phyloP scores from a whole-genome alignment of 768 basidiomycete species.

The Hygrophorus pudorinus region DNA sequence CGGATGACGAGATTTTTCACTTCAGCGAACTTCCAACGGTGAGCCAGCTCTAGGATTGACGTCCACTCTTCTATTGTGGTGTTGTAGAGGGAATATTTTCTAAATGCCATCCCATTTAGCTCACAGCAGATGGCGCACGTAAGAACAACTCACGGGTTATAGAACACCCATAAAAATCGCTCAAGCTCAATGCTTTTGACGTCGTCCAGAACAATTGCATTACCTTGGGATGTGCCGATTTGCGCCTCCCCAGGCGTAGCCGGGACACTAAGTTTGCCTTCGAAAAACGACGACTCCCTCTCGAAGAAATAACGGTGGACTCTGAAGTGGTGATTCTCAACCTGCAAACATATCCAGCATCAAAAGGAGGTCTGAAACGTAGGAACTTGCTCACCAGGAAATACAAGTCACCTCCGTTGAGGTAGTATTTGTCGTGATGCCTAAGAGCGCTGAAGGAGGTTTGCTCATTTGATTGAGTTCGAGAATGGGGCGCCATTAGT shows the following conservation, averaged over 20 bases:
- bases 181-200: constrained; percentile 30
- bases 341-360: constrained; percentile 24
- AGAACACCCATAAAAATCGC: constrained; percentile 47
- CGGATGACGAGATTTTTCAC: constrained; percentile 49
- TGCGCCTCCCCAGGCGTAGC: constrained; percentile 22
- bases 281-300: constrained; percentile 38
- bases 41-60: constrained; percentile 45
- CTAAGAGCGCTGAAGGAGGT: constrained; percentile 15
- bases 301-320: constrained; percentile 49
- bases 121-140: constrained; percentile 5
- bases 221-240: constrained; percentile 27
- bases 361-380: constrained; percentile 22
- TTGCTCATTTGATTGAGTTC: constrained; percentile 8
- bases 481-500: constrained; percentile 12
- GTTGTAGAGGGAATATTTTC: constrained; percentile 47
- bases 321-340: constrained; percentile 40
- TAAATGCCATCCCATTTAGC: constrained; percentile 16
- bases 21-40: constrained; percentile 45
- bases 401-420: constrained; percentile 40
- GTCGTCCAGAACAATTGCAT: constrained; percentile 34
- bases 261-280: constrained; percentile 21
- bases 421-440: constrained; percentile 31
- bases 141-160: constrained; percentile 34
- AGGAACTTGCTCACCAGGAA: constrained; percentile 37
- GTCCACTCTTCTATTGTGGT: constrained; percentile 46